Evolutionary conservation across 192 early-diverging fungal species (phyloP).

Genomic region (Coemansia aciculifera): DNA sequence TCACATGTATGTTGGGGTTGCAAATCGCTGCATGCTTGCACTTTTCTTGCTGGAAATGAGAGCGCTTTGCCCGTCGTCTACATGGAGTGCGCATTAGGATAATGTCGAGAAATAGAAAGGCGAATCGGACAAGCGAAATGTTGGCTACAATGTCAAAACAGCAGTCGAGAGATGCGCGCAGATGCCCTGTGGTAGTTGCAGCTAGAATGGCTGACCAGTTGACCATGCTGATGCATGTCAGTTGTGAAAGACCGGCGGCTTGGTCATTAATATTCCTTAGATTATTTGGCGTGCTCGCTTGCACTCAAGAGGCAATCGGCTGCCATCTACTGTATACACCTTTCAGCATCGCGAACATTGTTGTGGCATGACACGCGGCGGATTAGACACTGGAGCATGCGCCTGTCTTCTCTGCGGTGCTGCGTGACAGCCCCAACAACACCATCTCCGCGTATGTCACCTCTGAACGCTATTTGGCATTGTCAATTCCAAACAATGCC

Average conservation of each 20-base stretch:
- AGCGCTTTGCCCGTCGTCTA: neutral
- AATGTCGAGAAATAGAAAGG: neutral
- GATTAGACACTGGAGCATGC: neutral
- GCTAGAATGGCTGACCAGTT: neutral
- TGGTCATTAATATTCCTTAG: neutral
- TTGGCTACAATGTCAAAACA: neutral
- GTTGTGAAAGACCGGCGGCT: neutral
- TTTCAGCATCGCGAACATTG: neutral
- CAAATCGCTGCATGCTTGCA: conserved; percentile 4
- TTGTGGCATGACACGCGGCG: neutral
- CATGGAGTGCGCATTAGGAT: neutral
- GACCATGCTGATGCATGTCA: neutral
- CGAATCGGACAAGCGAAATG: neutral
- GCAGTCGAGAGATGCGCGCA: neutral
- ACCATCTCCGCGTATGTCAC: neutral
- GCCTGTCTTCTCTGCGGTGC: neutral
- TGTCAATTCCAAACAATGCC: neutral
- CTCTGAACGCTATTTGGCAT: neutral
- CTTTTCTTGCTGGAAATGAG: neutral
- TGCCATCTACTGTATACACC: neutral
- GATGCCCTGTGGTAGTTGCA: neutral
- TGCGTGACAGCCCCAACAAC: neutral
- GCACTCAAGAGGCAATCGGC: neutral
- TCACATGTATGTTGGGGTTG: neutral
- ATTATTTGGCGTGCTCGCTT: neutral